Evolutionary conservation across 768 basidiomycete species (phyloP).

Genomic region (Calocera viscosa): DNA sequence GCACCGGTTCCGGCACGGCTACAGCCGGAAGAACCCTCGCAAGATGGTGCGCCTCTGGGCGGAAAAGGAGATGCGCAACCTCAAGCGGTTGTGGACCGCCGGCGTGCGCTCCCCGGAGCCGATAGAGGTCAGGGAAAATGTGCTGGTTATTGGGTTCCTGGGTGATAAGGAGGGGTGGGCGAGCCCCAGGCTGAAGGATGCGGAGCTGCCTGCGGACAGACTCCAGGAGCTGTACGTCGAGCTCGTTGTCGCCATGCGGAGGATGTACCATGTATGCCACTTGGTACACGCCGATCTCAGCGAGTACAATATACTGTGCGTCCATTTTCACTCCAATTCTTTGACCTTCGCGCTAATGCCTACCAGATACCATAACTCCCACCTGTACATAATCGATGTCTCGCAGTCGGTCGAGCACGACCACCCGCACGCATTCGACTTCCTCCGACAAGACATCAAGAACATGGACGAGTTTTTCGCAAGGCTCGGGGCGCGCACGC

Average conservation of each 20-base stretch:
- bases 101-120: conserved; percentile 81
- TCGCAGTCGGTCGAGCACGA: conserved; percentile 98
- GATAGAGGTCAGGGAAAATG: conserved; percentile 88
- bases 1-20: conserved; percentile 80
- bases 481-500: conserved; percentile 54
- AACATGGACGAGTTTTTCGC: conserved; percentile 91
- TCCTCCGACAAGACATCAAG: conserved; percentile 79
- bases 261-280: conserved; percentile 79
- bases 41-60: conserved; percentile 99
- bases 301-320: conserved; percentile 91
- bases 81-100: conserved; percentile 69
- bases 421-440: conserved; percentile 92
- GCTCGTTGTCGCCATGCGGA: conserved; percentile 63
- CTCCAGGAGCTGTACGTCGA: conserved; percentile 59
- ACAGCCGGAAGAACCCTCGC: conserved; percentile 70
- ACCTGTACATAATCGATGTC: conserved; percentile 91
- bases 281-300: conserved; percentile 96
- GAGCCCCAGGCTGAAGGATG: conserved; percentile 88
- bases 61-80: conserved; percentile 96
- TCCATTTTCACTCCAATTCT: background rate
- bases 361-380: conserved; percentile 34
- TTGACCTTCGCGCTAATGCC: background rate
- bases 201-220: conserved; percentile 41
- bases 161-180: conserved; percentile 79
- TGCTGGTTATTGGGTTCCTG: conserved; percentile 89